Base-by-base conservation (phyloP, 1,284 basidiomycete species). In the Cutaneotrichosporon cavernicola region DNA sequence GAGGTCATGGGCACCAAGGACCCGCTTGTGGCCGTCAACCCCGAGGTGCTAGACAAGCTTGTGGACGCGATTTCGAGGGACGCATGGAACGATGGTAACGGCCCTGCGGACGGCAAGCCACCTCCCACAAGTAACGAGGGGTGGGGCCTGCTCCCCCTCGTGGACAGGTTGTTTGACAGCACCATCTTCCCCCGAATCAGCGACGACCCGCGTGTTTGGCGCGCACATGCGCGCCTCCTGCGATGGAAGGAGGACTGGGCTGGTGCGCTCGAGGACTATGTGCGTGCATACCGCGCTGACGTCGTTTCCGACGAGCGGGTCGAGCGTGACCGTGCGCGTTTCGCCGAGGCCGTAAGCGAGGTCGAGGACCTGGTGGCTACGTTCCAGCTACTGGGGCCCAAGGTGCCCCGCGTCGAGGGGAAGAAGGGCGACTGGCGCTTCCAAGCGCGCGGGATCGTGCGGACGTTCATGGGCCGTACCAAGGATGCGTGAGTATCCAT, bases 31-130 rank as follows among this genome's bases (percentile, higher is more conserved):
- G 84, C 83, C 46, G 83, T 97, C 22, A 95, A 98, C 78, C 84
- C 87, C 51, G 90, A 91, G 36, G 92, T 97, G 6, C 83, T 98
- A 9, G 89, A 94, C 67, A 87, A 91, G 55, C 84, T 98, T 84
- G 85, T 99, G 9, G 87, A 90, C 73, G 91, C 90, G 16, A 91
- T 92, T 60, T 90, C 89, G 1, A 84, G 88, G 7, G 86, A 83
- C 58, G 76, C 78, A 55, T 80, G 73, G 65, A 73, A 73, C 43
- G 66, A 72, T 60, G 79, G 62, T 77, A 80, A 66, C 52, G 66
- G 82, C 82, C 34, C 71, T 21, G 62, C 61, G 36, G 58, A 74
- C 62, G 62, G 70, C 61, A 76, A 65, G 46, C 65, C 65, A 13
- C 69, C 73, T 5, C 68, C 60, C 51, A 79, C 81, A 11, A 84